These are phyloP conservation scores for Spatholobus suberectus DNA, from an alignment of 306 rosid genomes.

Conservation along the genomic window DNA sequence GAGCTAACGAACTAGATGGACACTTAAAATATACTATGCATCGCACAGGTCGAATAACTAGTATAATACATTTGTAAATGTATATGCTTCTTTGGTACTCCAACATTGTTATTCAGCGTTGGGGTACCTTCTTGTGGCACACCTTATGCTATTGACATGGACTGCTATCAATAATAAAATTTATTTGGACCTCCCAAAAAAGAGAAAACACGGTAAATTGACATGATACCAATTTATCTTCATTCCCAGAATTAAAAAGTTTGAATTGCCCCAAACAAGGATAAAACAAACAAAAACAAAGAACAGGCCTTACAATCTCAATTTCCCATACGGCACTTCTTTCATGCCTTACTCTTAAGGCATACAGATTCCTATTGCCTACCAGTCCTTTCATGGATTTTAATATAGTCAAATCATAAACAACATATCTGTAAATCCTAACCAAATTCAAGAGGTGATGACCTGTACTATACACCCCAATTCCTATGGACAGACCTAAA, in stretches of 20 bases:
- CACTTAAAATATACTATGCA: too few species aligned
- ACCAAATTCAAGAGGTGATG: neutral
- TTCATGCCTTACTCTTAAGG: neutral
- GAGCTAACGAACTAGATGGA: too few species aligned
- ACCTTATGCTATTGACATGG: too few species aligned
- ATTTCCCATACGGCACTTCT: neutral
- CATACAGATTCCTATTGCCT: neutral
- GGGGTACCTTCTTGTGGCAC: too few species aligned
- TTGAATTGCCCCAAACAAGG: neutral
- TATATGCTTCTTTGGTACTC: too few species aligned
- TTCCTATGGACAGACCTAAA: neutral
- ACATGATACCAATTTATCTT: neutral
- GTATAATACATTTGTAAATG: too few species aligned
- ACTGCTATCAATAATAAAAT: too few species aligned
- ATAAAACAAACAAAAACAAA: neutral
- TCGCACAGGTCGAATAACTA: too few species aligned
- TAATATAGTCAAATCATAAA: neutral
- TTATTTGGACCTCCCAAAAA: too few species aligned
- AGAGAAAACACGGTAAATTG: neutral
- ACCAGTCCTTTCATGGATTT: neutral
- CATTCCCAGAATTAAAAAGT: neutral
- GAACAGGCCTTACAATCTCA: neutral
- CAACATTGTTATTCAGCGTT: too few species aligned
- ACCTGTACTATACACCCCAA: neutral
- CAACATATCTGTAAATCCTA: neutral